These are phyloP conservation scores for Fraxinus anomala DNA, from an alignment of 257 asterid species.

Conservation along the genomic window DNA sequence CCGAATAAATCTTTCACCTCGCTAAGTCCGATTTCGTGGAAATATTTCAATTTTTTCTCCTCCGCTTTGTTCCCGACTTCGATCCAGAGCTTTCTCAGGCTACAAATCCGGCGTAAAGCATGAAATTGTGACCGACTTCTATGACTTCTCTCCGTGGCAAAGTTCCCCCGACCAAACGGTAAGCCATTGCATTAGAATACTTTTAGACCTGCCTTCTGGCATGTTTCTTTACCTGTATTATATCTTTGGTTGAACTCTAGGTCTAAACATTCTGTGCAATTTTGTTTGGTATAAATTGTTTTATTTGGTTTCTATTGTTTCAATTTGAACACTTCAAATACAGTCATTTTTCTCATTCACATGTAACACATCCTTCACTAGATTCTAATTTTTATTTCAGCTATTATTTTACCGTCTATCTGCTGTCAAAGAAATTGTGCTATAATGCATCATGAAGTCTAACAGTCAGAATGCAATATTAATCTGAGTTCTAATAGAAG, in stretches of 20 bases:
- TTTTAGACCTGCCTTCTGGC: background rate
- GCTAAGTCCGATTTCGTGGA: too few relatives aligned
- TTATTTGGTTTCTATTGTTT: background rate
- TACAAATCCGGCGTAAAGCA: too few relatives aligned
- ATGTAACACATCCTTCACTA: background rate
- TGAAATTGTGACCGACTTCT: too few relatives aligned
- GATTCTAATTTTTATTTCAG: background rate
- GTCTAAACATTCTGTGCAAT: background rate
- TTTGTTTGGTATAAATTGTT: background rate
- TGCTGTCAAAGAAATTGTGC: background rate
- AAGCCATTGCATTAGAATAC: background rate
- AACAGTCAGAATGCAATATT: background rate
- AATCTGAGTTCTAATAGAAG: background rate
- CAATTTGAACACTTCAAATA: background rate
- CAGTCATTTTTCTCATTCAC: background rate
- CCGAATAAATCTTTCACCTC: too few relatives aligned
- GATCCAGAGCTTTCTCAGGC: too few relatives aligned
- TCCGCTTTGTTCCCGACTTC: too few relatives aligned
- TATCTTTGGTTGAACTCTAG: background rate
- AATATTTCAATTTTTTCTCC: too few relatives aligned
- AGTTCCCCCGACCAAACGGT: too few relatives aligned
- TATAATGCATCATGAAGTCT: background rate
- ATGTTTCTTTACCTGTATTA: background rate
- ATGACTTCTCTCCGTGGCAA: too few relatives aligned
- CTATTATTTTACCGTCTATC: background rate